Evolutionary conservation across 2,329 filamentous ascomycete species (phyloP), one percentile per base, ranked within the genome.

Genomic region (Fusarium sp.): DNA sequence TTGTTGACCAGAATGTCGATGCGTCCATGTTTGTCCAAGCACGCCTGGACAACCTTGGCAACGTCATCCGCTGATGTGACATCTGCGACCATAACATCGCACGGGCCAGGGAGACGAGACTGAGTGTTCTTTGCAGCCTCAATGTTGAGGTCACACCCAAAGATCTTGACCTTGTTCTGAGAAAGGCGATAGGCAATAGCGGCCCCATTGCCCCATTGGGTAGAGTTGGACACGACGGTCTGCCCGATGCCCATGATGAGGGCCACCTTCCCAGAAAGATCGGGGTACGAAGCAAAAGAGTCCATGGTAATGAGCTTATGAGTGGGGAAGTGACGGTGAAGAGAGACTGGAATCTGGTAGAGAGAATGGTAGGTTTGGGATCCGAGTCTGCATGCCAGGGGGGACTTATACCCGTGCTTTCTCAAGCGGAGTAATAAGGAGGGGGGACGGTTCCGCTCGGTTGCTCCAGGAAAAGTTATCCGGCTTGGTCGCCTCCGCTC

Each of bases 1-100:
- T 66, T 66, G 22, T 66, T 66, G 31, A 66, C 20, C 14, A 66
- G 27, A 16, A 69, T 54, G 37, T 64, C 66, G 52, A 64, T 64
- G 13, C 61, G 52, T n/a, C 66, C 66, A 40, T 66, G 29, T 22
- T 69, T 62, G 18, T 35, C 38, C 34, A 66, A 16, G 22, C 64
- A 66, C 6, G 20, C 31, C 18, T 61, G 22, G 14, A 66, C 64
- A 18, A 56, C 57, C 24, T 31, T 56, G 11, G 35, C 16, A 7
- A 66, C 64, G 16, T 61, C 56, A 2, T 40, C 34, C 4, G 42
- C 11, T 13, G 35, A 47, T 2, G 47, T 52, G 18, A 52, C 47
- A 29, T 52, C 47, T 8, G 47, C 47, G 3, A 52, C 14, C 47
- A 52, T 52, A 7, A 52, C 24, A 24, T 52, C 47, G 7, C 47